These are phyloP conservation scores for Moelleriella libera DNA, from an alignment of 2,329 filamentous ascomycete genomes.

Conservation along the genomic window DNA sequence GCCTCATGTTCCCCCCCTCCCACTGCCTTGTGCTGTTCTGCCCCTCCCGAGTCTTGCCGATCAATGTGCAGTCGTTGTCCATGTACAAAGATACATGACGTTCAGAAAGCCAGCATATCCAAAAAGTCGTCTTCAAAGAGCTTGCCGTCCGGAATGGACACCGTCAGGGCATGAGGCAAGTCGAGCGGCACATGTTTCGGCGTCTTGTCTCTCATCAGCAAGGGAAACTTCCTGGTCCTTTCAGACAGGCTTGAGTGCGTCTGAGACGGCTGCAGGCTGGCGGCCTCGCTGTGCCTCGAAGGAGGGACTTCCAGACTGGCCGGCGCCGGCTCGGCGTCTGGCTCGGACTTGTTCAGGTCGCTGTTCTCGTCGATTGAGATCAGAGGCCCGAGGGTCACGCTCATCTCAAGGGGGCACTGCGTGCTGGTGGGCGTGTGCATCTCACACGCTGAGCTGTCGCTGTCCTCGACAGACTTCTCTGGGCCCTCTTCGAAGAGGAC, in stretches of 20 bases:
- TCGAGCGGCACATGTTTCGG: background rate
- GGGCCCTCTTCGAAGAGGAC: background rate
- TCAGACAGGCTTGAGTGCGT: background rate
- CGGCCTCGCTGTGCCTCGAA: too few species aligned
- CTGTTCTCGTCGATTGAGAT: background rate
- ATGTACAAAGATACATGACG: background rate
- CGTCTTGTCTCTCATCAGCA: background rate
- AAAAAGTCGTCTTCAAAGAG: constrained; percentile 1
- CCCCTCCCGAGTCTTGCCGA: too few species aligned
- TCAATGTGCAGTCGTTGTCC: too few species aligned
- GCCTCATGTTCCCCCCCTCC: too few species aligned
- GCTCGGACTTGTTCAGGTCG: background rate
- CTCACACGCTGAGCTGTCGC: background rate
- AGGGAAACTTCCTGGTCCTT: background rate
- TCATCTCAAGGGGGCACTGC: background rate
- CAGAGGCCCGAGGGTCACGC: background rate
- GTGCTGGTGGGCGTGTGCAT: background rate
- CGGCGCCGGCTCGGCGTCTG: background rate
- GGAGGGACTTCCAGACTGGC: too few species aligned
- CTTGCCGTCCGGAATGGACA: constrained; percentile 1
- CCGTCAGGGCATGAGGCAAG: constrained; percentile 1
- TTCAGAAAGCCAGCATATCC: background rate
- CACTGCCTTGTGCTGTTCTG: too few species aligned
- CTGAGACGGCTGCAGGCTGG: background rate
- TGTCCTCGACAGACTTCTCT: background rate